Percentiles rank a stretch among this genome's conserved stretches.
Evolutionary conservation across 2,329 filamentous ascomycete species (phyloP).

Genomic region (Sclerotinia nivalis): DNA sequence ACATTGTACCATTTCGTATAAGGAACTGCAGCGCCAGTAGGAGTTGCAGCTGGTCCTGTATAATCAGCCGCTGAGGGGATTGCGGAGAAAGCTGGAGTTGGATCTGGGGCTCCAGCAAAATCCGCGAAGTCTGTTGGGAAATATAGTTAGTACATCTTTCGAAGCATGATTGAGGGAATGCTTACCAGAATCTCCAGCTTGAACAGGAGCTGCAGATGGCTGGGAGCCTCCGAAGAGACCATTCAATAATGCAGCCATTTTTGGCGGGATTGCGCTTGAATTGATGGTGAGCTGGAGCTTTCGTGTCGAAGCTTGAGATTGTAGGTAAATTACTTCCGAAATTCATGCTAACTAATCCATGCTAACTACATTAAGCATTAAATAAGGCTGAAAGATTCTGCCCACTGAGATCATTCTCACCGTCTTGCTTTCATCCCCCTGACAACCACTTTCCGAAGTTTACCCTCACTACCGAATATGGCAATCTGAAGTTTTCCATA

Average conservation of each 20-base stretch:
- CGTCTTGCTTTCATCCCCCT: neutral
- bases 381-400: neutral
- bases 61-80: constrained; percentile 48
- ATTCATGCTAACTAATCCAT: constrained; percentile 6
- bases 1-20: constrained; percentile 97
- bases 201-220: constrained; percentile 53
- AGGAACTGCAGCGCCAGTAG: constrained; percentile 56
- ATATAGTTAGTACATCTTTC: constrained; percentile 25
- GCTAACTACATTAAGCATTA: constrained; percentile 8
- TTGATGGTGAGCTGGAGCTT: constrained; percentile 27
- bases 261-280: constrained; percentile 20
- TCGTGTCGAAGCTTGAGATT: constrained; percentile 18
- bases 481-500: constrained; percentile 9
- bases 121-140: constrained; percentile 81
- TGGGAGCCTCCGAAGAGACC: constrained; percentile 69
- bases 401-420: neutral
- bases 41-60: constrained; percentile 47
- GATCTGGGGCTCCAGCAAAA: constrained; percentile 77
- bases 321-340: constrained; percentile 1
- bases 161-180: constrained; percentile 13
- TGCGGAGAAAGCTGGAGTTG: constrained; percentile 53
- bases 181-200: constrained; percentile 63
- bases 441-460: constrained; percentile 13
- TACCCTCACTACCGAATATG: constrained; percentile 1
- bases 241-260: constrained; percentile 45